Base-by-base conservation (phyloP, 2,329 filamentous ascomycete genomes). In the Fusarium guadeloupense region DNA sequence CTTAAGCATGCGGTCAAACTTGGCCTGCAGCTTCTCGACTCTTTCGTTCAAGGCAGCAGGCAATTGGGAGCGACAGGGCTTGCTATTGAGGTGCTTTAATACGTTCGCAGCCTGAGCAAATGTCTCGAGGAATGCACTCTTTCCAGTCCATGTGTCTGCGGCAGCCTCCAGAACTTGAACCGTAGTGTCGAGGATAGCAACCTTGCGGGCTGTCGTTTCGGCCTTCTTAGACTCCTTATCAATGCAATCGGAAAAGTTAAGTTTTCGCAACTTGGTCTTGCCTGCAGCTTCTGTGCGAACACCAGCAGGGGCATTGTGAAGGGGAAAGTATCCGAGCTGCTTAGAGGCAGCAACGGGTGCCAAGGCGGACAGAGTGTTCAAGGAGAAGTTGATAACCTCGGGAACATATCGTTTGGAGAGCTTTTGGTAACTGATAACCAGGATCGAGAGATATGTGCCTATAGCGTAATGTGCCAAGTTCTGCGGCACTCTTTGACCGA, bases 391-490 rank as follows among this genome's bases (percentile, higher is more conserved):
- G 67, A 96, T 81, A 26, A 93, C 83, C 76, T 99, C 95, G 0
- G 95, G 95, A 40, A 97, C 83, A 75, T 94, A 97, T 69, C 95
- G 85, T 78, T 93, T 95, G 6, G 94, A 89, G 7, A 94, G 80
- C 30, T 82, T 80, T 76, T 97, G 92, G 75, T 96, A 98, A 72
- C 94, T 89, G 23, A 97, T 75, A 44, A 86, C 88, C 31, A 98
- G 80, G 19, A 90, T 91, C 26, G 87, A 86, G n/a, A 96, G 78
- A 72, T 92, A 97, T 9, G 88, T 85, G 10, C 95, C 95, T 4
- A 82, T 88, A 4, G 86, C 84, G 57, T 91, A 85, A 65, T 95
- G 90, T 8, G 82, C 77, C 5, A 92, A 75, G 8, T 78, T 81
- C 37, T 85, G 81, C 1, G 92, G 87, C 1, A 89, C 82, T 51